Conservation (phyloP, 441 rosid species). For the Euphorbia schlechtendalii region DNA sequence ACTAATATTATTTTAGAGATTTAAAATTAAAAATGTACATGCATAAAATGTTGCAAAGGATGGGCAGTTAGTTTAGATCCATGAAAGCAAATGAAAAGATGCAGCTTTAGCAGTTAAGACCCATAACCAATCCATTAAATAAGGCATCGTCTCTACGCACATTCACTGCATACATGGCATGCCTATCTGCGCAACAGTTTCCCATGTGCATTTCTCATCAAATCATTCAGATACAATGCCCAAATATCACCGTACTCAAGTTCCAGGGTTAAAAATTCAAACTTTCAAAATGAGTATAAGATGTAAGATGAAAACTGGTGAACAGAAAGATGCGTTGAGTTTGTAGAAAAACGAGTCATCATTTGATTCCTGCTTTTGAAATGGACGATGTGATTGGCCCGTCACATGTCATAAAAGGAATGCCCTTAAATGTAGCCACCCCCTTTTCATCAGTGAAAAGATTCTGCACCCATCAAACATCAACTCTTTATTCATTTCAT, state of each 20-base stretch:
- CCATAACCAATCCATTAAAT: conserved; percentile 9
- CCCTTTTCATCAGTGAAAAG: conserved; percentile 84
- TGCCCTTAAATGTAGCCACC: conserved; percentile 84
- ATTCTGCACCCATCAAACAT: conserved; percentile 46
- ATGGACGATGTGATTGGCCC: conserved; percentile 76
- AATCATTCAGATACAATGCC: too few species aligned
- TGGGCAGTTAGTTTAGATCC: neutral
- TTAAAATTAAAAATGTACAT: neutral
- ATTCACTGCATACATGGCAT: conserved; percentile 5
- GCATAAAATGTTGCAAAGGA: conserved; percentile 10
- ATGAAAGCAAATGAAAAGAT: too few species aligned
- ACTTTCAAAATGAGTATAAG: neutral
- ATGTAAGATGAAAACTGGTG: conserved; percentile 4
- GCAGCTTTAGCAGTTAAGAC: conserved; percentile 6
- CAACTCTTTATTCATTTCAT: neutral
- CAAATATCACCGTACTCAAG: too few species aligned
- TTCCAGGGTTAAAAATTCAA: too few species aligned
- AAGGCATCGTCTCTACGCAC: conserved; percentile 9
- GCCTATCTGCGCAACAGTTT: conserved; percentile 15
- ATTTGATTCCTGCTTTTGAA: conserved; percentile 73
- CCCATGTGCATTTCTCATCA: conserved; percentile 13
- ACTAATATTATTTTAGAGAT: too few species aligned
- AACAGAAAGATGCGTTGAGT: conserved; percentile 1
- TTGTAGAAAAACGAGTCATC: conserved; percentile 15
- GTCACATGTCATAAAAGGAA: conserved; percentile 85